Evolutionary conservation across 805 yeast species (phyloP).

Genomic region (Metschnikowia corniflorae): DNA sequence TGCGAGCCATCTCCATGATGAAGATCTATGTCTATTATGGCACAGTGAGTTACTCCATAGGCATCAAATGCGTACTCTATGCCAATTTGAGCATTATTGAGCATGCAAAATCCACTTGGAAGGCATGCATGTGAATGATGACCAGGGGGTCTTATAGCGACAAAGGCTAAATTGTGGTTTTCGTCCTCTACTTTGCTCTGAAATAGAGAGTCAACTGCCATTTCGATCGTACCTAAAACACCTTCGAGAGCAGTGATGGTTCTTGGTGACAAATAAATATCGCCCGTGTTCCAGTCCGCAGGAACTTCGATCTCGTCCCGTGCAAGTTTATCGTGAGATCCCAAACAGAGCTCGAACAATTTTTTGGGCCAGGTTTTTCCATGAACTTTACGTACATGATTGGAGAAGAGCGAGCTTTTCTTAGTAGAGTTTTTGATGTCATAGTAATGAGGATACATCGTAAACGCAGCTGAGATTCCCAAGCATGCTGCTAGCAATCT

Average conservation of each 20-base stretch:
- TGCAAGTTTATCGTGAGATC: conserved; percentile 51
- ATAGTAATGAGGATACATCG: conserved; percentile 62
- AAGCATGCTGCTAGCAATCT: conserved; percentile 70
- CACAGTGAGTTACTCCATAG: conserved; percentile 73
- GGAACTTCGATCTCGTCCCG: conserved; percentile 69
- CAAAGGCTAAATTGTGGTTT: conserved; percentile 50
- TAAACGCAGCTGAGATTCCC: conserved; percentile 72
- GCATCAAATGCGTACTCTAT: conserved; percentile 67
- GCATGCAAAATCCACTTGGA: conserved; percentile 82
- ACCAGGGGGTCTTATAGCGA: conserved; percentile 78
- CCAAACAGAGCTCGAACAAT: conserved; percentile 54
- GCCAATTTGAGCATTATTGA: conserved; percentile 79
- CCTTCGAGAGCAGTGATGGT: conserved; percentile 74
- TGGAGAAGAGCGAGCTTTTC: conserved; percentile 46
- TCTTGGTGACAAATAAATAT: conserved; percentile 64
- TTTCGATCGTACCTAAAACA: conserved; percentile 71
- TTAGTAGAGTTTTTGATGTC: conserved; percentile 46
- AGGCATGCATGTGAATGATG: conserved; percentile 80
- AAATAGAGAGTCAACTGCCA: conserved; percentile 54
- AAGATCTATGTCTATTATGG: conserved; percentile 74
- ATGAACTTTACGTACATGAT: conserved; percentile 67
- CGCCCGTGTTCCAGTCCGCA: conserved; percentile 78
- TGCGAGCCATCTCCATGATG: conserved; percentile 92
- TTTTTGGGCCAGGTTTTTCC: conserved; percentile 70
- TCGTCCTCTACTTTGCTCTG: conserved; percentile 16